Evolutionary conservation across 805 yeast genomes (phyloP), one percentile per base, ranked within the genome.

Genomic region (Zygosaccharomyces bisporus): DNA sequence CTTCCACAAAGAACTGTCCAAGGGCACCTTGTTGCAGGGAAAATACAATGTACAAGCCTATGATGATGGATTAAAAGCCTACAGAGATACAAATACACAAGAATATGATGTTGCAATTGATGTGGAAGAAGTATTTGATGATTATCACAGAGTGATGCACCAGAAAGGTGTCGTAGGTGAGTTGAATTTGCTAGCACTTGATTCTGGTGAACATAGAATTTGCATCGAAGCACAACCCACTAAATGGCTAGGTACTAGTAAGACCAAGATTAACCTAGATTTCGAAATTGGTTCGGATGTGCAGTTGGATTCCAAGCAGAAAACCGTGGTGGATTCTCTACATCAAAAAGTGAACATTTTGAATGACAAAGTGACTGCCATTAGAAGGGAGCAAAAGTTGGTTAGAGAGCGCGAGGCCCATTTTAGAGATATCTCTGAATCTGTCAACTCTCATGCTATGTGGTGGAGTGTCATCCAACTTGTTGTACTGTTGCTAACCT

Each of bases 121-220:
- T 45, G 73, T 76, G 13, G 81, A 76, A 50, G 86, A 81, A 60
- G 81, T 86, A 6, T 84, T 84, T 53, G 90, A 84, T 64, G 82
- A 82, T 63, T 78, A 84, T 65, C 86, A 84, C 60, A 70, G 83
- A 55, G 90, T 84, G 44, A 85, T 80, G 20, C 77, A 78, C 48
- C 90, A 83, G 60, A 82, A 77, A 63, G 78, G 81, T 30, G 62
- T 76, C 6, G 65, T 67, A 32, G 88, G 89, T 23, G 85, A 81
- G 50, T 81, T 84, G 58, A 76, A 87, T 7, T 83, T 83, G 69
- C 79, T 85, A 29, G 84, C 91, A 2, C 65, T 77, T 32, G 90
- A 82, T 51, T 70, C 83, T 13, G 93, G 93, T 55, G 91, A 84
- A 58, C 91, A 84, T 68, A 80, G 79, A 65, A 77, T 84, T 61